A percentile compares a stretch with the other conserved stretches of the same genome.
phyloP scores from a whole-genome alignment of 106 monocot species.

The Acanthochlamys bracteata region DNA sequence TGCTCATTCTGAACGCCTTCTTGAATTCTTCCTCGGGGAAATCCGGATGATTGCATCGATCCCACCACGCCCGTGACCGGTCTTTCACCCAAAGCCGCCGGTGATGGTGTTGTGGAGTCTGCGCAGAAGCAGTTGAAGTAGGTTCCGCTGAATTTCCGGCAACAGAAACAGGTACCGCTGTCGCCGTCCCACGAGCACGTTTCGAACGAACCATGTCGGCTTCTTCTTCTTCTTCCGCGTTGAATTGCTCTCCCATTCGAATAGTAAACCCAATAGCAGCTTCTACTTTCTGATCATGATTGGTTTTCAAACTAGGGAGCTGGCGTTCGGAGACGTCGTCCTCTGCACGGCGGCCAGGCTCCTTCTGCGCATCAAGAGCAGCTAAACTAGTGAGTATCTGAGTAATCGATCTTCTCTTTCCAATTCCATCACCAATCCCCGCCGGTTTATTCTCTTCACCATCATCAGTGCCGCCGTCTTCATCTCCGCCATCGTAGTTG shows the following conservation, averaged over 20 bases:
- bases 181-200: constrained; percentile 7
- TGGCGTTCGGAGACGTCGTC: constrained; percentile 14
- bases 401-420: constrained; percentile 24
- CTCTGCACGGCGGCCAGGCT: constrained; percentile 13
- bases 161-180: constrained; percentile 14
- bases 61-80: constrained; percentile 43
- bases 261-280: constrained; percentile 28
- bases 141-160: not conserved
- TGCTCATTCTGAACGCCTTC: constrained; percentile 24
- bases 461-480: not conserved
- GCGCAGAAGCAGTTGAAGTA: not conserved
- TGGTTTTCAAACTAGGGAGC: constrained; percentile 24
- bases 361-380: constrained; percentile 33
- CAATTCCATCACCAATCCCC: not conserved
- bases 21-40: constrained; percentile 34
- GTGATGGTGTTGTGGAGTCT: constrained; percentile 8
- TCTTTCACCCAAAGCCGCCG: constrained; percentile 37
- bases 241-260: constrained; percentile 20
- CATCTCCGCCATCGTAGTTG: not conserved
- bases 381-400: constrained; percentile 35
- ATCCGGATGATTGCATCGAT: constrained; percentile 17
- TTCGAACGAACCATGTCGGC: constrained; percentile 16
- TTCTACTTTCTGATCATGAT: constrained; percentile 15
- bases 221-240: constrained; percentile 19
- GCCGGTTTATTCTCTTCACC: not conserved